Base-by-base conservation (phyloP, 805 yeast genomes). In the Metschnikowia reukaufii region DNA sequence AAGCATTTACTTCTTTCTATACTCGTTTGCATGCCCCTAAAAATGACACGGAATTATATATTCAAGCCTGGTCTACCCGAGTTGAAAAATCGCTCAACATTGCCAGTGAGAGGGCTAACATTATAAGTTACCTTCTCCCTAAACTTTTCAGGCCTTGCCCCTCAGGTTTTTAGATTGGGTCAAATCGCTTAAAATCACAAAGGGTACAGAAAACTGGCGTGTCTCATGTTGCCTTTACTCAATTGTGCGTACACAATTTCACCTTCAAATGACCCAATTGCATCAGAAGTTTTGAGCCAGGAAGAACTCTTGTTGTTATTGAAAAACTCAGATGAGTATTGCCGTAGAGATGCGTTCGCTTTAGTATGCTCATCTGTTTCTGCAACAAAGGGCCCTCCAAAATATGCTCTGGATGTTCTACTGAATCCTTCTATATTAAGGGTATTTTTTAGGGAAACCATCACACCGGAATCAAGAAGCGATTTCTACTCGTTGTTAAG, bases 91-190 rank as follows among this genome's bases (percentile, higher is more conserved):
- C 69, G 6, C 62, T 84, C 40, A 46, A 57, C 1, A 55, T 65
- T 25, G 51, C 50, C 3, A 58, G 58, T 1, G 55, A 66, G 12
- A 61, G 79, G 18, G 68, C 73, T 39, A 80, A 83, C 48, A 68
- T 85, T 2, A 79, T 79, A 43, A 63, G 75, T 1, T 82, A 87
- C 57, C 60, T 89, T 3, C 59, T 90, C 15, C 90, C 91, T 0
- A 70, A 70, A 15, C 59, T 90, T 5, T 82, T 89, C 63, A 76
- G 74, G 55, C 61, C 73, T 27, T 78, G 84, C 3, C 70, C 74
- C 1, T 47, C 56, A 73, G 77, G 1, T 78, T 73, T 59, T 56
- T 56, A 2, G 43, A 51, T 2, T 77, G 83, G 49, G 60, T 77
- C 19, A 49, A 54, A 32, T 12, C 47, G 2, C 35, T 51, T 9